Base-by-base conservation (phyloP, 202 grass and related monocot species). In the Elaeis oleifera region DNA sequence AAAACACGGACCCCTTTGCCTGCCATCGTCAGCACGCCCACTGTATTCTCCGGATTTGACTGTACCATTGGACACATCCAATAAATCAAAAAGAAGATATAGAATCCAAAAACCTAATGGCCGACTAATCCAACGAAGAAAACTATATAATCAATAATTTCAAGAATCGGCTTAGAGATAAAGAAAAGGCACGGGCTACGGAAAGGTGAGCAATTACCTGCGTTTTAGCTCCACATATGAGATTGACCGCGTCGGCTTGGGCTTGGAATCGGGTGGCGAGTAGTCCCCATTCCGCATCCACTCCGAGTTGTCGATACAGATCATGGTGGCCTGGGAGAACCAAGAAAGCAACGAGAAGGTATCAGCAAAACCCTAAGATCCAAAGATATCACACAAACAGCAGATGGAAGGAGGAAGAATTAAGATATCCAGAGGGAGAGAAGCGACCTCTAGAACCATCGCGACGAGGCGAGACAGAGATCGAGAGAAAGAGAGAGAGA, bases 221-320 rank as follows among this genome's bases (percentile, higher is more conserved):
- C 6, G 88, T 94, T 80, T 99, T 99, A 59, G 94, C 88, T 19
- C 94, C 94, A 59, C 94, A 99, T 52, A 99, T 89, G 49, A 99
- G 88, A 77, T 89, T 99, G 50, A 99, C 66, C 32, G 94, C 94
- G 29, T 99, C 94, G 58, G 88, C 77, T 69, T 99, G 94, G 56
- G 95, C 88, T 61, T 99, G 95, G 74, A 89, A 89, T 16, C 95
- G 75, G 56, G 78, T 82, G 25, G 94, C 60, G 65, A 18, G 65
- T 94, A 99, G 63, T 99, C 95, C 70, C 95, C 95, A 70, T 99
- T 99, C 68, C 95, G 74, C 95, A 94, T 99, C 95, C 95, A 99
- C 85, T 99, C 95, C 26, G 95, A 99, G 58, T 99, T 99, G 72
- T 99, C 95, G 60, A 99, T 83, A 73, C 88, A 94, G 81, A 99